Percentiles rank a stretch among this genome's conserved stretches.
Conservation (phyloP, 1,139 yeast species). For the Martiniozyma asiatica region DNA sequence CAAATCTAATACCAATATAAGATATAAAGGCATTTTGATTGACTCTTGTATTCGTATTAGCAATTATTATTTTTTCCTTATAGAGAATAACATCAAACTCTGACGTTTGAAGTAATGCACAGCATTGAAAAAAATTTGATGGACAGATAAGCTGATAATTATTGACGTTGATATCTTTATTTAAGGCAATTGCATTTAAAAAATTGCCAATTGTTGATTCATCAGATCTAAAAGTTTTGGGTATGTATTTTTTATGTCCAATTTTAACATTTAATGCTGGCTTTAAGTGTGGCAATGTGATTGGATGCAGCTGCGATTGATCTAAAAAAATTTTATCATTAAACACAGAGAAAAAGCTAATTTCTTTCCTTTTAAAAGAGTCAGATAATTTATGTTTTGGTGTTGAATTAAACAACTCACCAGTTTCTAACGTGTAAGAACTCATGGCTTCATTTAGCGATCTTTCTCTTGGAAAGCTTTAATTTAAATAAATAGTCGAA, state of each 20-base stretch:
- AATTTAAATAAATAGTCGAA: too few relatives aligned
- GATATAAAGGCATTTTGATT: slow-evolving; percentile 9
- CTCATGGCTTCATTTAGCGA: too few relatives aligned
- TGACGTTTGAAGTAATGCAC: slow-evolving; percentile 4
- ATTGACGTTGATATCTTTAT: not conserved
- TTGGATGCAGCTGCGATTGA: slow-evolving; percentile 4
- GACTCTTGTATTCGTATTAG: slow-evolving; percentile 8
- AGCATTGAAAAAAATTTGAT: slow-evolving; percentile 10
- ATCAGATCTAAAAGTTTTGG: slow-evolving; percentile 4
- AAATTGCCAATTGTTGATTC: slow-evolving; percentile 7
- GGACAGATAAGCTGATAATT: slow-evolving; percentile 7
- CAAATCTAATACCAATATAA: slow-evolving; percentile 14
- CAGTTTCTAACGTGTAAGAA: too few relatives aligned
- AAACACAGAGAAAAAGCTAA: slow-evolving; percentile 6
- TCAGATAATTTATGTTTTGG: slow-evolving; percentile 1
- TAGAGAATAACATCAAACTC: slow-evolving; percentile 6
- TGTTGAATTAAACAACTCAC: slow-evolving; percentile 1
- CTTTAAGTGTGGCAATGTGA: slow-evolving; percentile 1
- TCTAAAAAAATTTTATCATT: slow-evolving; percentile 4
- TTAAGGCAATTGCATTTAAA: slow-evolving; percentile 2
- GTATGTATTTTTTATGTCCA: slow-evolving; percentile 7
- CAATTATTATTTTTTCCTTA: slow-evolving; percentile 5
- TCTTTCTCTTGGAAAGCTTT: too few relatives aligned
- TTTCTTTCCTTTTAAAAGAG: slow-evolving; percentile 3
- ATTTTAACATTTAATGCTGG: slow-evolving; percentile 5